These are phyloP conservation scores for Andrographis paniculata DNA, from an alignment of 305 asterid genomes.

Conservation along the genomic window DNA sequence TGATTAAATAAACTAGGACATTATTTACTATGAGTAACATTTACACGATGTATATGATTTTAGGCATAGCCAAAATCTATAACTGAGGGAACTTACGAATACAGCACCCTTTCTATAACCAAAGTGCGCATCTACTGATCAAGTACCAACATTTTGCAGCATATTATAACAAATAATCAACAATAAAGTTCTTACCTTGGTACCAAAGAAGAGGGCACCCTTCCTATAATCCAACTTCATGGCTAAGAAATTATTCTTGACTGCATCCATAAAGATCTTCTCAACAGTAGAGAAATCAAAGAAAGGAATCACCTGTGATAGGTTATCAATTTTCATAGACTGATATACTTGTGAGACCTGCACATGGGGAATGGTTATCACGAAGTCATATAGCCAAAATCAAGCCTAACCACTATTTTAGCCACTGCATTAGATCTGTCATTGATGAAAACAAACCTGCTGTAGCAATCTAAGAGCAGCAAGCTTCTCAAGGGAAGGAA, in stretches of 20 bases:
- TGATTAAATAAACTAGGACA: too few species aligned
- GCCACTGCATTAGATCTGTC: not conserved
- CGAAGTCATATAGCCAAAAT: not conserved
- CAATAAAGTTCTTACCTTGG: constrained; percentile 26
- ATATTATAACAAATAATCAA: not conserved
- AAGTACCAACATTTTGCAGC: too few species aligned
- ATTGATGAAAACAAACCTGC: constrained; percentile 42
- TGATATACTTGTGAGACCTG: constrained; percentile 86
- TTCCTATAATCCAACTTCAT: constrained; percentile 40
- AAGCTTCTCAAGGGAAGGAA: constrained; percentile 72
- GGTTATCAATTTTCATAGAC: constrained; percentile 56
- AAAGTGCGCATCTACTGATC: too few species aligned
- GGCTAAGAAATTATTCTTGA: constrained; percentile 34
- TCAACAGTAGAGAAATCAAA: constrained; percentile 35
- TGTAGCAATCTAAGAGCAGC: constrained; percentile 79
- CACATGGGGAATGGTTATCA: constrained; percentile 6
- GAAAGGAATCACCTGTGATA: constrained; percentile 62
- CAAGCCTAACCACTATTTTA: not conserved
- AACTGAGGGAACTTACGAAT: too few species aligned
- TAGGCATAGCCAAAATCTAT: too few species aligned
- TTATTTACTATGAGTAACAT: too few species aligned
- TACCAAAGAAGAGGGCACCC: constrained; percentile 37
- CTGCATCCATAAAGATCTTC: constrained; percentile 42
- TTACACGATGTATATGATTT: too few species aligned
- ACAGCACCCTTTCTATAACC: too few species aligned